Evolutionary conservation across 2,329 filamentous ascomycete species (phyloP).

Genomic region (Cyphellophora attinorum): DNA sequence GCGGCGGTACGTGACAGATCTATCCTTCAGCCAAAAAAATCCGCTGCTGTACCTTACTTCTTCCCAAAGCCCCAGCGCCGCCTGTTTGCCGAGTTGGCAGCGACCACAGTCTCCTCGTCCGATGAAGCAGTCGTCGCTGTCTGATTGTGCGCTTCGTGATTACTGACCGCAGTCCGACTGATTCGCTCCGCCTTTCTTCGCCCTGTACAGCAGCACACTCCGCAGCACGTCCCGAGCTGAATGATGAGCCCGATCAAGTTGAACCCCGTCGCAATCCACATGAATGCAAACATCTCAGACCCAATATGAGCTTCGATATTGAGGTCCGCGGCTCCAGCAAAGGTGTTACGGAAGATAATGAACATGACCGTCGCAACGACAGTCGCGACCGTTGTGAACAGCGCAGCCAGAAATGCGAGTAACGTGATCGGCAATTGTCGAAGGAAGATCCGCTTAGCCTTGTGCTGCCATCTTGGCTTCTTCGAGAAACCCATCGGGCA

Average conservation of each 20-base stretch:
- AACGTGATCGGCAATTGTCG: slow-evolving; percentile 59
- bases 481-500: slow-evolving; percentile 41
- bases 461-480: slow-evolving; percentile 24
- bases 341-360: slow-evolving; percentile 67
- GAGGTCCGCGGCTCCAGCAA: slow-evolving; percentile 56
- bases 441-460: slow-evolving; percentile 25
- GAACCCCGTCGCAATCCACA: slow-evolving; percentile 71
- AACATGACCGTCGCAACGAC: slow-evolving; percentile 77
- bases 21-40: not conserved
- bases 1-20: not conserved
- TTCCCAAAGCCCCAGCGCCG: not conserved
- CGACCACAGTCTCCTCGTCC: not conserved
- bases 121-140: not conserved
- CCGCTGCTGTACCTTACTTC: not conserved
- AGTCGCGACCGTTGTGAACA: slow-evolving; percentile 60
- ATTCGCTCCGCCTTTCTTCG: slow-evolving; percentile 16
- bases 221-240: slow-evolving; percentile 70
- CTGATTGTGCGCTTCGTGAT: not conserved
- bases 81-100: not conserved
- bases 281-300: slow-evolving; percentile 68
- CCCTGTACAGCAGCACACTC: slow-evolving; percentile 36
- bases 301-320: slow-evolving; percentile 69
- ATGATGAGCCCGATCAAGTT: slow-evolving; percentile 61
- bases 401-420: slow-evolving; percentile 55
- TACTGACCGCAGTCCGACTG: not conserved